These are phyloP conservation scores for Elsinoe necatrix DNA, from an alignment of 2,329 filamentous ascomycete genomes.

Conservation along the genomic window DNA sequence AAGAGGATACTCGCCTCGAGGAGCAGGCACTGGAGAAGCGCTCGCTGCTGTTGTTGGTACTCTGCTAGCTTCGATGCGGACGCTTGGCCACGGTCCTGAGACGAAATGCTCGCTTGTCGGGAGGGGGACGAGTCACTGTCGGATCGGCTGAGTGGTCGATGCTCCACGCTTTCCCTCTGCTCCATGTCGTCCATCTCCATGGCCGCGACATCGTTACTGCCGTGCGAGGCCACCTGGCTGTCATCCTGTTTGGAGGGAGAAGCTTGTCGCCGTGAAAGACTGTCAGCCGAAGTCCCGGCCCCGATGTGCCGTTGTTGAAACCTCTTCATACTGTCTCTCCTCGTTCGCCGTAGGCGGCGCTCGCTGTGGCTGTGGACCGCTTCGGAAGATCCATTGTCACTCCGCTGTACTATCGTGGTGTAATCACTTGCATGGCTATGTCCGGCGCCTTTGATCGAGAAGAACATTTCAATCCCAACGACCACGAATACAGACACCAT, in stretches of 20 bases:
- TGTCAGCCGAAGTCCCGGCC: background rate
- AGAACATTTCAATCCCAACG: conserved; percentile 78
- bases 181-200: conserved; percentile 7
- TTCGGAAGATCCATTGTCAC: conserved; percentile 18
- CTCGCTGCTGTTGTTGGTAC: conserved; percentile 46
- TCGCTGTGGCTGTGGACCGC: background rate
- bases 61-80: conserved; percentile 9
- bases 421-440: conserved; percentile 50
- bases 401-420: conserved; percentile 33
- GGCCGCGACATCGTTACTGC: background rate
- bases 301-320: conserved; percentile 6
- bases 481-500: conserved; percentile 77
- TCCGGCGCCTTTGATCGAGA: conserved; percentile 60
- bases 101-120: background rate
- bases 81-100: background rate
- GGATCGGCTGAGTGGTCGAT: background rate
- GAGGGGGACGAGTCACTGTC: background rate
- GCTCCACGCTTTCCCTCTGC: background rate
- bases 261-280: background rate
- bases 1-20: conserved; percentile 72
- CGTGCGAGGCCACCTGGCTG: background rate
- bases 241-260: background rate
- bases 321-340: conserved; percentile 14
- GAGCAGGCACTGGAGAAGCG: conserved; percentile 64
- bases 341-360: background rate